A percentile compares a stretch with the other conserved stretches of the same genome.
These are phyloP conservation scores for Aristolochia contorta DNA, from an alignment of 164 flowering plant species.

Conservation along the genomic window DNA sequence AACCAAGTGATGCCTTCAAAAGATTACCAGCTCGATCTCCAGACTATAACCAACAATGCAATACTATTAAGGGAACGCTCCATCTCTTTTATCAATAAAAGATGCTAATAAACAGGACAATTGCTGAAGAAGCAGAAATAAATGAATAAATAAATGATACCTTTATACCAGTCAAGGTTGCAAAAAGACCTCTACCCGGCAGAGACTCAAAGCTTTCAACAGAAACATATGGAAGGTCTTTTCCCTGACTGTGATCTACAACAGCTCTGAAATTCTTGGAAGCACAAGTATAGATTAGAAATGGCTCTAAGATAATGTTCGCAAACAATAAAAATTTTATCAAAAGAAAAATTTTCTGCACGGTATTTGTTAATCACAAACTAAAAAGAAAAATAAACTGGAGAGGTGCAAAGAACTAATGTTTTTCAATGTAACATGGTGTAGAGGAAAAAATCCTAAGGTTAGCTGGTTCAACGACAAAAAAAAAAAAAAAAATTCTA, in stretches of 20 bases:
- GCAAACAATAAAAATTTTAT: too few relatives aligned
- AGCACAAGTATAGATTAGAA: constrained; percentile 7
- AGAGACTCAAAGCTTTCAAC: constrained; percentile 78
- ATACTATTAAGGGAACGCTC: too few relatives aligned
- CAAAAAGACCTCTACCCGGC: constrained; percentile 91
- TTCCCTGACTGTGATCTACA: constrained; percentile 79
- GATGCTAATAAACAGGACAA: too few relatives aligned
- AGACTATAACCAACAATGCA: constrained; percentile 35
- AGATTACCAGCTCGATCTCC: constrained; percentile 42
- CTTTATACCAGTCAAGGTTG: constrained; percentile 67
- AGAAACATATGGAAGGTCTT: constrained; percentile 78
- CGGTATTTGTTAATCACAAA: too few relatives aligned
- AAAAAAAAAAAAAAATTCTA: too few relatives aligned
- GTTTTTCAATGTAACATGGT: too few relatives aligned
- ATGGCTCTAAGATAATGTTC: neutral
- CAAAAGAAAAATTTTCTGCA: too few relatives aligned
- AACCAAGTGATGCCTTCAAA: constrained; percentile 84
- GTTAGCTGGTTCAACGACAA: too few relatives aligned
- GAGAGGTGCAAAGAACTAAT: too few relatives aligned
- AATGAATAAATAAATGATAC: constrained; percentile 26
- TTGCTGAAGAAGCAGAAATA: neutral
- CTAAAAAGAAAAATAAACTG: too few relatives aligned
- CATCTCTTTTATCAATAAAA: too few relatives aligned
- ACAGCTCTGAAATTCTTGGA: constrained; percentile 68
- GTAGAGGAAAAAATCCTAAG: too few relatives aligned